phyloP scores from a whole-genome alignment of 148 eudicot species.

The Chenopodium suecicum region DNA sequence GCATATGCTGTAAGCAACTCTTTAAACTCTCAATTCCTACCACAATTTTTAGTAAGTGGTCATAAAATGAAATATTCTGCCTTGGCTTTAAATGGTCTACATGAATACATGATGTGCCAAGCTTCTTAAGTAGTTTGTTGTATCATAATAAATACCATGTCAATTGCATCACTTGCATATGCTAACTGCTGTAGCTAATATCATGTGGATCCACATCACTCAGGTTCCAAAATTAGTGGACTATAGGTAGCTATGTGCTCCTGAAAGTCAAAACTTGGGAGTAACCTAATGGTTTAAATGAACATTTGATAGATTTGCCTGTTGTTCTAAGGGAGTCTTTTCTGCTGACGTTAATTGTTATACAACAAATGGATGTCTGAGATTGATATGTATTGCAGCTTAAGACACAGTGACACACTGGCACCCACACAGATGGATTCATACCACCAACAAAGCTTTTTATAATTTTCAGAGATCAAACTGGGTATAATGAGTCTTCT shows the following conservation, averaged over 20 bases:
- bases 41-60: slow-evolving; percentile 3
- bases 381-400: neutral
- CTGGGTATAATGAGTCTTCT: neutral
- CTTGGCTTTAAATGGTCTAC: neutral
- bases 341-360: neutral
- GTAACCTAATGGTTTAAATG: neutral
- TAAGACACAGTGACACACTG: neutral
- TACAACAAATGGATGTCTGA: neutral
- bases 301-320: neutral
- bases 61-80: neutral
- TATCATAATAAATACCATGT: neutral
- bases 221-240: neutral
- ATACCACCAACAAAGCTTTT: neutral
- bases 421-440: neutral
- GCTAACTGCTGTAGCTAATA: neutral
- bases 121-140: slow-evolving; percentile 1
- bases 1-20: slow-evolving; percentile 84
- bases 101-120: slow-evolving; percentile 1
- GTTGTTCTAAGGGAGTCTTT: neutral
- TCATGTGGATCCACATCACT: neutral
- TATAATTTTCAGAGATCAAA: too few relatives aligned
- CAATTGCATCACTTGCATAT: neutral
- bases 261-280: neutral
- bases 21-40: neutral
- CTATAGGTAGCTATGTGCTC: neutral